Base-by-base conservation (phyloP, 139 green algal species). In the Tetraselmis striata region DNA sequence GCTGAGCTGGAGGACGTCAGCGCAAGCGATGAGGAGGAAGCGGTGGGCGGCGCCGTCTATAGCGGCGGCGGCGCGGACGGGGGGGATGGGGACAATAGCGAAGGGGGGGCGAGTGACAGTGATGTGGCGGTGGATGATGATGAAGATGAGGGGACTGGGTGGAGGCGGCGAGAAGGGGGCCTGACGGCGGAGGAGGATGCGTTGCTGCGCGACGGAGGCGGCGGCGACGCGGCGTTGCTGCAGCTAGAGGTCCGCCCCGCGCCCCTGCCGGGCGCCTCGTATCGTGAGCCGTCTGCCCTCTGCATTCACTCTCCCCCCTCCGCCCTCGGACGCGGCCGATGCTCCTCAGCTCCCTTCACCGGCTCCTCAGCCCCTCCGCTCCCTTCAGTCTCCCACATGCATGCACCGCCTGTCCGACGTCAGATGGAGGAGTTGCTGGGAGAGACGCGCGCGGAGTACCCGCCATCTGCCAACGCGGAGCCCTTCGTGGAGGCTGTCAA, bases 401-500 rank as follows among this genome's bases (percentile, higher is more conserved):
- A 18, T 67, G 45, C 18, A 18, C 18, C 18, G 5, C 11, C 18
- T 67, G 5, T 5, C 45, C 18, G 45, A 18, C 45, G 5, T 67
- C 78, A 92, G 84, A 75, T 89, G 24, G 67, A 83, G 25, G 88
- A 87, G 32, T 79, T 92, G 79, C 77, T 92, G 27, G 11, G 18
- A 0, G 83, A 91, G 45, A 85, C 83, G 0, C 80, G 84, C 0
- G 77, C 81, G 0, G 31, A 80, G 30, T 81, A 84, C 24, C n/a
- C 26, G 0, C 31, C 77, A 22, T 59, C 77, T 30, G 45, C 79
- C 0, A 77, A 18, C 0, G 75, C 90, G 29, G 79, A 88, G 28
- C 32, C 75, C 22, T 83, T 89, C 1, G 1, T 89, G 1, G n/a
- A 59, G 0, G 31, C 81, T 11, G 32, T 92, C 1, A 83, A 59